Conservation (phyloP, 2,329 filamentous ascomycete genomes). For the Cladosporium halotolerans region DNA sequence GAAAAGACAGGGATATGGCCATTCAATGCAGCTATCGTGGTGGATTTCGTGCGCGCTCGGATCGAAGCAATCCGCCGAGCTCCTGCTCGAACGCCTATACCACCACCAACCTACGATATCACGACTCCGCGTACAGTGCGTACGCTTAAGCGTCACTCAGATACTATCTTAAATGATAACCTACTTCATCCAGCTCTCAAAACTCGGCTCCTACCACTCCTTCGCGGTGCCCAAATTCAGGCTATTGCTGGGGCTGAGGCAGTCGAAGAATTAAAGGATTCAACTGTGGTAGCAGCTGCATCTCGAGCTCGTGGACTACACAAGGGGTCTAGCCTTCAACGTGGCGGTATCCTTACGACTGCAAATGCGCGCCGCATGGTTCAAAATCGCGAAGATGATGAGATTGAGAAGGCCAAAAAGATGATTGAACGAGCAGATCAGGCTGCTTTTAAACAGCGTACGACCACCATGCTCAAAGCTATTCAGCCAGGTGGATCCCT, state of each 20-base stretch:
- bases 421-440: too few species aligned
- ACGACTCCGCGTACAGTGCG: not conserved
- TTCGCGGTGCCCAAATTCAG: not conserved
- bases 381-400: not conserved
- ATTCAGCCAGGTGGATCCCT: not conserved
- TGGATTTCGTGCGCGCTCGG: not conserved
- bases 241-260: not conserved
- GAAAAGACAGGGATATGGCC: slow-evolving; percentile 9
- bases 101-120: not conserved
- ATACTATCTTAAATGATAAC: not conserved
- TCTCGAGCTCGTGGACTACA: not conserved
- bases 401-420: not conserved
- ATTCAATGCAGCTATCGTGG: not conserved
- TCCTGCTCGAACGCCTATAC: not conserved
- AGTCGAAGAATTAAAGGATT: not conserved
- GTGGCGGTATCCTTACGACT: not conserved
- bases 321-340: not conserved
- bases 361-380: not conserved
- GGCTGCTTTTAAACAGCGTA: not conserved
- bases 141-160: not conserved
- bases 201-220: not conserved
- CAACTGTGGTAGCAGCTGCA: not conserved
- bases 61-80: not conserved
- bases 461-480: not conserved
- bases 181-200: not conserved